phyloP scores from a whole-genome alignment of 257 asterid species.

The Solanum etuberosum region DNA sequence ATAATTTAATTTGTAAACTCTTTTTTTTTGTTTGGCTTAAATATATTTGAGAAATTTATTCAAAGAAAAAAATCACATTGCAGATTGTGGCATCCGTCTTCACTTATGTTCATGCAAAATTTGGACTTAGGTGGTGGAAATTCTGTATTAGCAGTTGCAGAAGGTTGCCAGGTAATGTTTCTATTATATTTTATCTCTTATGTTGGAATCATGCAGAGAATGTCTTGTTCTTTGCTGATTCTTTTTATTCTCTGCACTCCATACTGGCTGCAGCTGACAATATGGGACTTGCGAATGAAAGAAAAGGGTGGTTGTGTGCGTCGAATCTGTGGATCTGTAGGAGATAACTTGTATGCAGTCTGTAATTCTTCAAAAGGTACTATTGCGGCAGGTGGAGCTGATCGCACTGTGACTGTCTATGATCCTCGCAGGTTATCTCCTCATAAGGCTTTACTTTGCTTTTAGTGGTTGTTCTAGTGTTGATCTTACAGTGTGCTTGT shows the following conservation, averaged over 20 bases:
- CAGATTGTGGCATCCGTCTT: conserved; percentile 87
- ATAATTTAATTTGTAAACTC: background rate
- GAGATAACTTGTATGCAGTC: conserved; percentile 62
- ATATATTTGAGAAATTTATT: background rate
- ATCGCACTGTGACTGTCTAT: conserved; percentile 74
- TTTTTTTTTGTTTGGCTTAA: background rate
- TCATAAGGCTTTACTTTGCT: background rate
- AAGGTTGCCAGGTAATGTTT: conserved; percentile 78
- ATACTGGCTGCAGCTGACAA: conserved; percentile 42
- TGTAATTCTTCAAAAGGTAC: conserved; percentile 58
- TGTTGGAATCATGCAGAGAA: background rate
- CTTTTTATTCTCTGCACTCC: background rate
- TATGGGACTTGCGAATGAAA: conserved; percentile 85
- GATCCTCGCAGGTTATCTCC: conserved; percentile 81
- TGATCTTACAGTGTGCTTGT: background rate
- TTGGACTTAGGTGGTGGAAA: conserved; percentile 31
- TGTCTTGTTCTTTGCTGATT: background rate
- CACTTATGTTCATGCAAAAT: conserved; percentile 47
- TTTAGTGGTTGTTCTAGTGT: background rate
- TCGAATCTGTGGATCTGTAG: conserved; percentile 71
- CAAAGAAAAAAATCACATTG: conserved; percentile 4
- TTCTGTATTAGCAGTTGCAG: conserved; percentile 62
- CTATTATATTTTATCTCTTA: background rate
- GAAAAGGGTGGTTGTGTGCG: conserved; percentile 91
- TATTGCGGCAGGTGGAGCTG: conserved; percentile 85